These are phyloP conservation scores for Fusarium sp. DNA, from an alignment of 2,329 filamentous ascomycete genomes.

Conservation along the genomic window DNA sequence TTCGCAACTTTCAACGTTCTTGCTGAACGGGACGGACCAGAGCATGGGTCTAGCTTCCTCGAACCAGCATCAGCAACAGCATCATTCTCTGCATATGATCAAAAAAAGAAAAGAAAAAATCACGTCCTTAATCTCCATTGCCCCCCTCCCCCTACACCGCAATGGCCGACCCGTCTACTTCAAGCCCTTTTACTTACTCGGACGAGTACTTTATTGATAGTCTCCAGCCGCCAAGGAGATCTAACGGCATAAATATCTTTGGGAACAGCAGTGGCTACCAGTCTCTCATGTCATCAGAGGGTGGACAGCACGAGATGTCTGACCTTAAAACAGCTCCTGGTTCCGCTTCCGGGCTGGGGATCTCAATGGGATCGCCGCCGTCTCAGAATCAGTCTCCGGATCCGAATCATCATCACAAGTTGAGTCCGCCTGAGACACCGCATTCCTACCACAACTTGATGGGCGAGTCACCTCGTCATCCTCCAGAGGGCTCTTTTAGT, in stretches of 20 bases:
- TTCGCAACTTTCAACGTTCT: constrained; percentile 1
- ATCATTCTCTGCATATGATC: neutral
- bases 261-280: constrained; percentile 39
- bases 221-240: constrained; percentile 15
- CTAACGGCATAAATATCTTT: constrained; percentile 34
- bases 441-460: constrained; percentile 37
- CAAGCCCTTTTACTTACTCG: constrained; percentile 16
- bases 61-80: neutral
- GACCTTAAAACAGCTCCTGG: constrained; percentile 19
- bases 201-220: constrained; percentile 9
- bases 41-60: constrained; percentile 4
- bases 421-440: constrained; percentile 39
- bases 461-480: constrained; percentile 13
- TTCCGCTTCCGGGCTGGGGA: constrained; percentile 33
- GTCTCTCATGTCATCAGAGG: constrained; percentile 32
- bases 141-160: neutral
- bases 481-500: constrained; percentile 19
- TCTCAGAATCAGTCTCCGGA: constrained; percentile 18
- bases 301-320: constrained; percentile 34
- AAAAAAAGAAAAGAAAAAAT: neutral
- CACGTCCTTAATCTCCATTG: neutral
- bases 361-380: constrained; percentile 21
- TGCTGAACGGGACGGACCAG: neutral
- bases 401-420: constrained; percentile 15
- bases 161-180: constrained; percentile 31